Evolutionary conservation across 306 rosid species (phyloP).

Genomic region (Ziziphus jujuba): DNA sequence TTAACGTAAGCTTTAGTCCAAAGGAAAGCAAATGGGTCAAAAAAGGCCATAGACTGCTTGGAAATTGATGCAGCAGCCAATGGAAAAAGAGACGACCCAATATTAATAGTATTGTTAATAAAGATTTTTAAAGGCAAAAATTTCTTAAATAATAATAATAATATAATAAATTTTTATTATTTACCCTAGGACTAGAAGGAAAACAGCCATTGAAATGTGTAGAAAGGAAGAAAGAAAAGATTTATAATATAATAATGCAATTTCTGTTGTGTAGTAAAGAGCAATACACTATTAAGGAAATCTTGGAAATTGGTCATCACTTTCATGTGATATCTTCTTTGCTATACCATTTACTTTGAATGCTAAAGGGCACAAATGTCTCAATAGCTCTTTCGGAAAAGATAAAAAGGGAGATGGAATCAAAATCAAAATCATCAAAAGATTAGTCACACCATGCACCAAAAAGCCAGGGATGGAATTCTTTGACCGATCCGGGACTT

Average conservation of each 20-base stretch:
- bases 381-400: slow-evolving; percentile 11
- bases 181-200: too few relatives aligned
- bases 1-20: slow-evolving; percentile 31
- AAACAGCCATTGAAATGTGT: too few relatives aligned
- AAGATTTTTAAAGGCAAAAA: slow-evolving; percentile 13
- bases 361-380: neutral
- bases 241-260: neutral
- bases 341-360: neutral
- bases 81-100: slow-evolving; percentile 12
- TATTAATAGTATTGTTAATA: neutral
- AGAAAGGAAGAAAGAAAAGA: too few relatives aligned
- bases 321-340: slow-evolving; percentile 33
- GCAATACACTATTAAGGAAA: slow-evolving; percentile 19
- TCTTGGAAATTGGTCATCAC: slow-evolving; percentile 29
- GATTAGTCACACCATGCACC: slow-evolving; percentile 39
- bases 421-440: slow-evolving; percentile 47
- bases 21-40: slow-evolving; percentile 43
- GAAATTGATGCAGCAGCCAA: slow-evolving; percentile 56
- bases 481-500: slow-evolving; percentile 30
- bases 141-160: slow-evolving; percentile 1
- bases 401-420: slow-evolving; percentile 4
- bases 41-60: slow-evolving; percentile 48
- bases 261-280: neutral
- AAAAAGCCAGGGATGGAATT: slow-evolving; percentile 29
- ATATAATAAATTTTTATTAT: neutral